A percentile compares a stretch with the other conserved stretches of the same genome.
These are phyloP conservation scores for Nakazawaea populi DNA, from an alignment of 805 yeast species.

Conservation along the genomic window DNA sequence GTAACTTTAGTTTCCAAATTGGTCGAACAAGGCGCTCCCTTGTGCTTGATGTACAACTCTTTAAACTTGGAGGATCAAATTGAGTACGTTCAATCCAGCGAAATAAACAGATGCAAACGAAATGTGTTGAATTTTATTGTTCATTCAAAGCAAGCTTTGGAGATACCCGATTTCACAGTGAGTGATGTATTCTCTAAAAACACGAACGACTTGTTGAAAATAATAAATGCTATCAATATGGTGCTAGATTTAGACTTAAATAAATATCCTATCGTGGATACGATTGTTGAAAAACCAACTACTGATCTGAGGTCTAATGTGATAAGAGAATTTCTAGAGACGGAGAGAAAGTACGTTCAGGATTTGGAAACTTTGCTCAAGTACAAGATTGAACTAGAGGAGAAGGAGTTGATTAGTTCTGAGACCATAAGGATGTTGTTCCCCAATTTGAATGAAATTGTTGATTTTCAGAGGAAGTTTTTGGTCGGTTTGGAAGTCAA, in stretches of 20 bases:
- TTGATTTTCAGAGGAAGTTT: slow-evolving; percentile 90
- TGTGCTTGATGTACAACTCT: slow-evolving; percentile 78
- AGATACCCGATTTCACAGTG: slow-evolving; percentile 79
- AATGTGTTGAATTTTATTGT: slow-evolving; percentile 84
- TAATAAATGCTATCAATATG: slow-evolving; percentile 63
- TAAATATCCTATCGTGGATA: slow-evolving; percentile 23
- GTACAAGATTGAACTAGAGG: slow-evolving; percentile 64
- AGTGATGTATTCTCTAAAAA: slow-evolving; percentile 83
- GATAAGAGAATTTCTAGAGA: slow-evolving; percentile 75
- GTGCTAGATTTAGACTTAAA: slow-evolving; percentile 44
- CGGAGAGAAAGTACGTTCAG: slow-evolving; percentile 90
- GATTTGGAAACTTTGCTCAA: slow-evolving; percentile 72
- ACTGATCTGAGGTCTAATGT: slow-evolving; percentile 68
- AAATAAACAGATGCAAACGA: slow-evolving; percentile 77
- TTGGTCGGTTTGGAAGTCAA: slow-evolving; percentile 87
- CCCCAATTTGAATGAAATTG: slow-evolving; percentile 76
- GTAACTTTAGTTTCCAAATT: slow-evolving; percentile 86
- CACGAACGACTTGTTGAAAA: slow-evolving; percentile 70
- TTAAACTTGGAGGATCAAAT: slow-evolving; percentile 45
- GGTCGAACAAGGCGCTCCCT: slow-evolving; percentile 88
- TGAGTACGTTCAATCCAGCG: slow-evolving; percentile 68
- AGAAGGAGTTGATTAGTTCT: slow-evolving; percentile 61
- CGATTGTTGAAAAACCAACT: slow-evolving; percentile 22
- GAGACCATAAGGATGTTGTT: slow-evolving; percentile 79
- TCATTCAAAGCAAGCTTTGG: slow-evolving; percentile 75